Percentiles rank a stretch among this genome's conserved stretches.
These are phyloP conservation scores for Colletotrichum camelliae DNA, from an alignment of 2,329 filamentous ascomycete species.

Conservation along the genomic window DNA sequence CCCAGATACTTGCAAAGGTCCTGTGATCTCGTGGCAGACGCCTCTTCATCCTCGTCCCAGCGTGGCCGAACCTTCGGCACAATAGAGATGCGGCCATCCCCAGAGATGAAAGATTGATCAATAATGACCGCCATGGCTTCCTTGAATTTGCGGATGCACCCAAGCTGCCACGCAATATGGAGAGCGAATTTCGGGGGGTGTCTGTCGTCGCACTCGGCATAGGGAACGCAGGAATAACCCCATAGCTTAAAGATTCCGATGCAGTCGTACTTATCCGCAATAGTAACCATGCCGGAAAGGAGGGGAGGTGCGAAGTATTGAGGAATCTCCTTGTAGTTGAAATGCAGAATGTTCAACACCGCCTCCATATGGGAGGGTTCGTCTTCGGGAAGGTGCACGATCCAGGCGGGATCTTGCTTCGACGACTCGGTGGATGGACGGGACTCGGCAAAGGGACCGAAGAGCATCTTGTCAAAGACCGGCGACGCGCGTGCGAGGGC, in stretches of 20 bases:
- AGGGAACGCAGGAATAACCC: conserved; percentile 5
- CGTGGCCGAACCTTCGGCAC: no score
- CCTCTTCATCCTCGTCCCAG: no score
- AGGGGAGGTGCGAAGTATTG: conserved; percentile 19
- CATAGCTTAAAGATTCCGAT: conserved; percentile 27
- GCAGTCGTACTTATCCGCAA: conserved; percentile 35
- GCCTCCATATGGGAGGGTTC: conserved; percentile 28
- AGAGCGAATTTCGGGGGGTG: neutral
- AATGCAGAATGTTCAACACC: conserved; percentile 35
- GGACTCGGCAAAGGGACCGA: conserved; percentile 28
- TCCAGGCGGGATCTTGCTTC: conserved; percentile 23
- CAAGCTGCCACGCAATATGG: neutral
- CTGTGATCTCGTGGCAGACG: no score
- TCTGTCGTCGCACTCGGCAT: no score
- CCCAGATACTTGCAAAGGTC: neutral
- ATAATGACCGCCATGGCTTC: neutral
- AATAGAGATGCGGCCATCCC: neutral
- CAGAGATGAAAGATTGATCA: neutral
- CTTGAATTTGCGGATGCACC: neutral
- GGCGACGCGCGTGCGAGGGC: conserved; percentile 28
- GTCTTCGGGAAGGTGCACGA: conserved; percentile 33
- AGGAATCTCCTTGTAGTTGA: conserved; percentile 28
- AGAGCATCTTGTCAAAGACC: conserved; percentile 32
- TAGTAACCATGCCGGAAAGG: conserved; percentile 27
- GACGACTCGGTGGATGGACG: neutral